Base-by-base conservation (phyloP, 768 basidiomycete species). In the Phallus indusiatus region DNA sequence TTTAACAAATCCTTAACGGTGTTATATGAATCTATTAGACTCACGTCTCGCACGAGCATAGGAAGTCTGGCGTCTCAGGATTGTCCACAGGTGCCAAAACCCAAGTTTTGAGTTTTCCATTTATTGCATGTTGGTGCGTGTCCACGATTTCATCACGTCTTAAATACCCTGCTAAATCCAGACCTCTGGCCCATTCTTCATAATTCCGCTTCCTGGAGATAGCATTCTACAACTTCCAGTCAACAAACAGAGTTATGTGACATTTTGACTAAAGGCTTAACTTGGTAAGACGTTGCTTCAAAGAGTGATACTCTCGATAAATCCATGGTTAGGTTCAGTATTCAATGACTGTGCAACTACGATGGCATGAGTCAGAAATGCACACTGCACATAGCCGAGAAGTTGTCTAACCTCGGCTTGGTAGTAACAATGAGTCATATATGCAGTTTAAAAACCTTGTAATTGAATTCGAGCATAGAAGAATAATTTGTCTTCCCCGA, bases 31-130 rank as follows among this genome's bases (percentile, higher is more conserved):
- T 21, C 34, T 21, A 46, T 34, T 35, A 54, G 17, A 5, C 76
- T 65, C 63, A 85, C 85, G 81, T 84, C 71, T 82, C 79, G 64
- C 83, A 84, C 18, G 83, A 76, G 64, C 78, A 83, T 64, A 79
- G 67, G 64, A 84, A 85, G 54, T 81, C 75, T 4, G 83, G 61
- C 1, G 80, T 76, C 5, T 70, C 67, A 0, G 82, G 78, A 56
- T 81, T 67, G 52, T 73, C 71, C 51, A 82, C 72, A 1, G 78
- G 79, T 34, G 78, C 81, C 14, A 86, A 70, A 8, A 86, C 78
- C 84, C 83, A 86, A 47, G 77, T 78, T 47, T 73, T 75, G 37
- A 80, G 63, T 47, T 71, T 75, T 12, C 77, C 80, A 52, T 79
- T 68, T 17, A 62, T 64, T 7, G 78, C 76, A 54, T 79, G 74